Conservation (phyloP, 2,329 filamentous ascomycete species). For the Nannizziopsis arthrosporioides region DNA sequence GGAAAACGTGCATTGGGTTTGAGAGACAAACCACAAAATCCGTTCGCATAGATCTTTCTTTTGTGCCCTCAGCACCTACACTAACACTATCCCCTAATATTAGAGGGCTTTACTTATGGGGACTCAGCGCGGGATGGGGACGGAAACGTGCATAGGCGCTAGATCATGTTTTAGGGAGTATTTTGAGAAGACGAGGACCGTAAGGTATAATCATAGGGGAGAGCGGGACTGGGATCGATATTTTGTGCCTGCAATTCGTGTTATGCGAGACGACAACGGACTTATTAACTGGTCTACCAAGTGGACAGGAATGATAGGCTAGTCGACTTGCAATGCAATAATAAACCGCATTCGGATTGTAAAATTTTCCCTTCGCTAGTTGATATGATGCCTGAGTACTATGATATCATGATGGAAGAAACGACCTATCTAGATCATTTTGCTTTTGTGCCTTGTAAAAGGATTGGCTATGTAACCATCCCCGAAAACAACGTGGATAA, state of each 20-base stretch:
- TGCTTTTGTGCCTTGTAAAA: no score
- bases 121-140: no score
- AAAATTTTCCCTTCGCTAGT: no score
- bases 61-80: not conserved
- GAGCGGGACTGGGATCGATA: not conserved
- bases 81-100: not conserved
- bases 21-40: not conserved
- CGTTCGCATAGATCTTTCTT: not conserved
- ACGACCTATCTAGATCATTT: no score
- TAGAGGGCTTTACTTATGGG: no score
- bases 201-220: not conserved
- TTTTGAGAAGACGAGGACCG: not conserved
- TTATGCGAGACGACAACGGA: not conserved
- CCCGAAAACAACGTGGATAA: no score
- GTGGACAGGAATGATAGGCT: not conserved
- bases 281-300: no score
- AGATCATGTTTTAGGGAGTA: not conserved
- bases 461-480: no score
- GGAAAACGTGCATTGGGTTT: constrained; percentile 1
- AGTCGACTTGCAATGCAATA: no score
- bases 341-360: no score
- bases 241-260: not conserved
- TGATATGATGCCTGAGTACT: no score
- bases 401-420: no score
- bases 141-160: constrained; percentile 4